These are phyloP conservation scores for Aureobasidium musti DNA, from an alignment of 2,329 filamentous ascomycete genomes.

Conservation along the genomic window DNA sequence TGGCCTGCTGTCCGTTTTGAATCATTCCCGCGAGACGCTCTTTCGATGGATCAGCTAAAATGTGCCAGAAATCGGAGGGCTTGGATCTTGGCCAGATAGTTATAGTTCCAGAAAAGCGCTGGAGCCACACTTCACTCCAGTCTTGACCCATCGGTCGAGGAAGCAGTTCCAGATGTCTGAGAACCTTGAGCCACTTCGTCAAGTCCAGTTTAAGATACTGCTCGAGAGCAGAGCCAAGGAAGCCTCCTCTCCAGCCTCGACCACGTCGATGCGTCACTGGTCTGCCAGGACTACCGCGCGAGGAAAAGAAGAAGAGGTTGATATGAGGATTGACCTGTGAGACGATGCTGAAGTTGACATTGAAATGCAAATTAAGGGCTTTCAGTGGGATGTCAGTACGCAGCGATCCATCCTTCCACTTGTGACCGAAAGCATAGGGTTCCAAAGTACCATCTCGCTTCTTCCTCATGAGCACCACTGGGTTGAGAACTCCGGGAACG, in stretches of 20 bases:
- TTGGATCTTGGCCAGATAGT: slow-evolving; percentile 92
- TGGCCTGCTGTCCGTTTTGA: slow-evolving; percentile 81
- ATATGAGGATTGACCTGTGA: slow-evolving; percentile 92
- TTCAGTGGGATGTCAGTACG: slow-evolving; percentile 95
- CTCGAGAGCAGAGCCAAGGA: slow-evolving; percentile 86
- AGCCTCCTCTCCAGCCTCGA: slow-evolving; percentile 93
- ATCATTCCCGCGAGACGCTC: slow-evolving; percentile 82
- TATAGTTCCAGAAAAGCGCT: slow-evolving; percentile 90
- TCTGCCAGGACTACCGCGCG: slow-evolving; percentile 83
- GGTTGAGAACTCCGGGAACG: slow-evolving; percentile 93
- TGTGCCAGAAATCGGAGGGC: slow-evolving; percentile 77
- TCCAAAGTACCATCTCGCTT: slow-evolving; percentile 71
- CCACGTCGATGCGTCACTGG: slow-evolving; percentile 93
- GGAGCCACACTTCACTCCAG: slow-evolving; percentile 95
- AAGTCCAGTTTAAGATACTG: slow-evolving; percentile 96
- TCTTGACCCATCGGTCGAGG: slow-evolving; percentile 90
- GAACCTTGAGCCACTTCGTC: slow-evolving; percentile 95
- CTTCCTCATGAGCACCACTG: slow-evolving; percentile 90
- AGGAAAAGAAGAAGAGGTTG: slow-evolving; percentile 98
- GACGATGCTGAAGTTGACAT: slow-evolving; percentile 95
- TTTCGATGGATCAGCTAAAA: slow-evolving; percentile 79
- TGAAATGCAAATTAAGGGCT: slow-evolving; percentile 93
- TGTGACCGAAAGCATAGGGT: slow-evolving; percentile 96
- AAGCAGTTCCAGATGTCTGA: slow-evolving; percentile 87
- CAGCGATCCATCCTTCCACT: slow-evolving; percentile 97